Percentiles rank a stretch among this genome's conserved stretches.
phyloP scores from a whole-genome alignment of 371 early-diverging fungal species.

The Sporodiniella umbellata region DNA sequence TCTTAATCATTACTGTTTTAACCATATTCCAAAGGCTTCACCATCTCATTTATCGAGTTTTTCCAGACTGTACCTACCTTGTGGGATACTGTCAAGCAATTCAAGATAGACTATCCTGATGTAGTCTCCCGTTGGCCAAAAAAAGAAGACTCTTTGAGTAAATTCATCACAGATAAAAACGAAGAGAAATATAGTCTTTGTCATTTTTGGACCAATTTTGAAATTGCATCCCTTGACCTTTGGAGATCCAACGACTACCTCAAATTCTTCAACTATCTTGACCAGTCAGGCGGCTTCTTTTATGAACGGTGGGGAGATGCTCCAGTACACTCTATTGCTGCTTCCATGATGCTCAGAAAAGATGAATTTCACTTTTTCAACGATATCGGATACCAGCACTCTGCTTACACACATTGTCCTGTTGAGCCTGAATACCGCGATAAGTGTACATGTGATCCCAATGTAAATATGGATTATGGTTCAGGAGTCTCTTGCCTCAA shows the following conservation, averaged over 20 bases:
- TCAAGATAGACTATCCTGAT: slow-evolving; percentile 42
- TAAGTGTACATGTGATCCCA: slow-evolving; percentile 57
- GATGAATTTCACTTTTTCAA: slow-evolving; percentile 87
- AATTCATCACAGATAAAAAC: slow-evolving; percentile 39
- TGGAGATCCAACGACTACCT: slow-evolving; percentile 76
- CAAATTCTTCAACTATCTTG: slow-evolving; percentile 79
- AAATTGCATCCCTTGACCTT: slow-evolving; percentile 80
- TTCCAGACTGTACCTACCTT: slow-evolving; percentile 71
- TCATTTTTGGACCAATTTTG: slow-evolving; percentile 74
- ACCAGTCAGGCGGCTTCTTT: slow-evolving; percentile 88
- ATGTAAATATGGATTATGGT: slow-evolving; percentile 28
- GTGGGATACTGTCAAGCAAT: slow-evolving; percentile 59
- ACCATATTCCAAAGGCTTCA: slow-evolving; percentile 52
- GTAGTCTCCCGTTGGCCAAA: slow-evolving; percentile 27
- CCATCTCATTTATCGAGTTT: slow-evolving; percentile 72
- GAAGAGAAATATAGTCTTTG: slow-evolving; percentile 56
- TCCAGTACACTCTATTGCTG: slow-evolving; percentile 92
- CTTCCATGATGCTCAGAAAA: slow-evolving; percentile 74
- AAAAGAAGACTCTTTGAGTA: slow-evolving; percentile 34
- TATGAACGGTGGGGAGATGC: slow-evolving; percentile 97
- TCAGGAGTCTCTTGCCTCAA: background rate
- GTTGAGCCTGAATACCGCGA: slow-evolving; percentile 48
- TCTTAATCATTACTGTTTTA: slow-evolving; percentile 13
- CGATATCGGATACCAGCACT: slow-evolving; percentile 75
- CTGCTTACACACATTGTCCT: slow-evolving; percentile 69